A percentile compares a stretch with the other conserved stretches of the same genome.
phyloP scores from a whole-genome alignment of 2,329 filamentous ascomycete species.

The Tolypocladium guangdongense region DNA sequence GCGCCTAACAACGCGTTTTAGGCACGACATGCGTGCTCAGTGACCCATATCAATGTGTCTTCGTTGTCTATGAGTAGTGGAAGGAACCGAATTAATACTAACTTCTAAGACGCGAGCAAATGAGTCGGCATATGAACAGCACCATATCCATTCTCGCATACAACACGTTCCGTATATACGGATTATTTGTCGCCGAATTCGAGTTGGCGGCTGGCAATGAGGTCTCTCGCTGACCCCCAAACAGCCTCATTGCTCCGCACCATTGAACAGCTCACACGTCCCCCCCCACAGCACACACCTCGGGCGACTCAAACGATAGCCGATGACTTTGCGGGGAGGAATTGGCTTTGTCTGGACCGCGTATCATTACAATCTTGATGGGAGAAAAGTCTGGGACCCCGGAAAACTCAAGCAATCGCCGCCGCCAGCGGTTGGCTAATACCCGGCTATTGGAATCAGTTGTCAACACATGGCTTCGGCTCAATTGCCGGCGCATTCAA shows the following conservation, averaged over 20 bases:
- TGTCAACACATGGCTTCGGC: background rate
- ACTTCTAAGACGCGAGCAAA: background rate
- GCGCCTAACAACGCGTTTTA: too few relatives aligned
- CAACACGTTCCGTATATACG: too few relatives aligned
- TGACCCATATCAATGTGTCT: too few relatives aligned
- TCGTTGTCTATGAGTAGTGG: too few relatives aligned
- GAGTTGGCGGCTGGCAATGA: background rate
- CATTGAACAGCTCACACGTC: background rate
- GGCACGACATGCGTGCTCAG: too few relatives aligned
- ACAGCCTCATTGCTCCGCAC: background rate
- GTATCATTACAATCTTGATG: background rate
- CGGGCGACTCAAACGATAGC: too few relatives aligned
- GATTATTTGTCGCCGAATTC: background rate
- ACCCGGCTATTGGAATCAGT: background rate
- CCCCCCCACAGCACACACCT: background rate
- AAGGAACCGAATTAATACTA: background rate
- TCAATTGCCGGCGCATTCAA: background rate
- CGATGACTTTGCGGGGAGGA: background rate
- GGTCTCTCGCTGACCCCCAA: too few relatives aligned
- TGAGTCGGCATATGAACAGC: background rate
- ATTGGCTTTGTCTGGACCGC: background rate
- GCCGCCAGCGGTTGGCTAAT: background rate
- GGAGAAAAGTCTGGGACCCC: background rate
- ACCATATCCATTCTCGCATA: background rate
- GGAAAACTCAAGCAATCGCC: background rate